Base-by-base conservation (phyloP, 106 monocot species). In the Hemerocallis citrina region DNA sequence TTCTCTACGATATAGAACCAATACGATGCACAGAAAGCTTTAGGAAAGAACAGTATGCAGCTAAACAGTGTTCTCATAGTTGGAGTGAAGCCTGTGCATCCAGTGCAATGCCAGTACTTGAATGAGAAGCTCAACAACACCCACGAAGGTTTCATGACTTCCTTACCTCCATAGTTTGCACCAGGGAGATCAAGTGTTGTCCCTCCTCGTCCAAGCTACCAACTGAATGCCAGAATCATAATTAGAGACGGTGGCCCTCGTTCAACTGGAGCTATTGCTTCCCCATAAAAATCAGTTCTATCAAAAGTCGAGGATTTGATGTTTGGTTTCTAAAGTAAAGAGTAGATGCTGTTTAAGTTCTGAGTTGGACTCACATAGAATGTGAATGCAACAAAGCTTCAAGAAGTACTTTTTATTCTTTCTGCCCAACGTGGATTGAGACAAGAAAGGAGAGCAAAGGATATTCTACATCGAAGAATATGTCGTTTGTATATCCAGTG, bases 241-340 rank as follows among this genome's bases (percentile, higher is more conserved):
- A 21, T 40, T 22, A 61, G 14, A 27, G 75, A 51, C 24, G 66
- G 36, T 43, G 61, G 48, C 12, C 72, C 38, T 15, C 64, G 65
- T 60, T 30, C 70, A 20, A 59, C 74, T 0, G 86, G 86, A 56
- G 81, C 81, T 43, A 86, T 95, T 76, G 95, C 95, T 58, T 76
- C 81, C 19, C 95, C 95, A 34, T 68, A 86, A 19, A 95, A 86
- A 66, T 95, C 95, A 7, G 71, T 84, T 17, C 50, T 86, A 28
- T 86, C 95, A 4, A 90, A 90, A 72, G 83, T 86, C 23, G 69
- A 86, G 72, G 95, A 95, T 68, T 61, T 95, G 78, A 89, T 95
- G 89, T 95, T 95, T 63, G 86, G 95, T 15, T 71, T 86, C 29
- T 86, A 51, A 78, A 29, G 9, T 8, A 19, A 14, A 1, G 57